Base-by-base conservation (phyloP, 1,139 yeast genomes). In the Suhomyces ambrosiae region DNA sequence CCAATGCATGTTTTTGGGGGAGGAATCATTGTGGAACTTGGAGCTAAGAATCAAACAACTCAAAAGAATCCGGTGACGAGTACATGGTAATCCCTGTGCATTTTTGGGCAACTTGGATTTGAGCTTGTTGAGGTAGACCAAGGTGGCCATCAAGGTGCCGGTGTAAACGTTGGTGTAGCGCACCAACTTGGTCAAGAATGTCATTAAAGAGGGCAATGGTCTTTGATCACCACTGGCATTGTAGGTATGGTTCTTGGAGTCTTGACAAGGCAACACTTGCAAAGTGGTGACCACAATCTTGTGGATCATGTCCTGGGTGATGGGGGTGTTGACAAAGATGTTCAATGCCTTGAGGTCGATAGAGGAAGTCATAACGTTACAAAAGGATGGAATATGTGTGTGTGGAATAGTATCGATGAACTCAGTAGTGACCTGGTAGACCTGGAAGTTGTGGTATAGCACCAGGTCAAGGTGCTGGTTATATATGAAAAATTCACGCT, bases 1-100 rank as follows among this genome's bases (percentile, higher is more conserved):
- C 94, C 94, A 85, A 60, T 84, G 89, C 48, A 70, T 68, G 61
- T 84, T 85, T 54, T 82, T 79, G 43, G 90, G 89, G 14, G 86
- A 79, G 9, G 85, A 79, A 55, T 85, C 94, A 60, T 84, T 84
- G 65, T 82, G 86, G 60, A 71, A 80, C 59, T 85, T 85, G 32
- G 88, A 79, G 15, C 87, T 76, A 45, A 85, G 70, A 40, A 85
- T 82, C 50, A 85, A 64, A 55, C 89, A 82, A 11, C 88, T 84
- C 44, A 85, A 69, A 49, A 85, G 79, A 43, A 85, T 81, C 53
- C 94, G 71, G 60, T 85, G 92, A 54, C 87, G 73, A 2, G 94
- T 84, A 47, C 88, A 82, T 22, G 89, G 86, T 46, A 82, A 65
- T 22, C 92, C 92, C 50, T 79, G 82, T 23, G 90, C 86, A 47